Evolutionary conservation across 805 yeast genomes (phyloP), one percentile per base, ranked within the genome.

Genomic region (Candida krabiensis): DNA sequence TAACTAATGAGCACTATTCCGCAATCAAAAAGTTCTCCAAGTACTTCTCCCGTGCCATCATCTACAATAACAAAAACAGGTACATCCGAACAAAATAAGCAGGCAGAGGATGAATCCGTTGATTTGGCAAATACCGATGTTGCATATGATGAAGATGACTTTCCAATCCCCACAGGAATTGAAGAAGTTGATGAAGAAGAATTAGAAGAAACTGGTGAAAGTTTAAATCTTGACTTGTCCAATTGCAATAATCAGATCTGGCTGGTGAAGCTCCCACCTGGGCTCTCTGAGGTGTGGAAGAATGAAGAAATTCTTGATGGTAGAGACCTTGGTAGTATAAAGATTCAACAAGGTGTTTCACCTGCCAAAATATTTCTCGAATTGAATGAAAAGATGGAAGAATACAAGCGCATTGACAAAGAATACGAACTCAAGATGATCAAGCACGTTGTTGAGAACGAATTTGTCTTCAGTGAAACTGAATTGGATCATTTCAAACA

Each of bases 251-350:
- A 84, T 53, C 88, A 88, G 50, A 82, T 93, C 28, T 93, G 98
- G 99, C 69, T 93, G 16, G 96, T 93, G 17, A 78, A 93, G 51
- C 67, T 93, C 55, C 98, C 99, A 2, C 80, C 86, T 55, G 88
- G 88, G 55, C 67, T 93, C 44, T 84, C 95, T 21, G 86, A 83
- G 28, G 71, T 77, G 47, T 88, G 97, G 96, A 73, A 80, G 37
- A 73, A 83, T 45, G 72, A 76, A 37, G 77, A 71, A 17, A 66
- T 67, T 30, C 63, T 83, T 34, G 73, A 77, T 37, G 96, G 96
- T 5, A 80, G 83, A 53, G 82, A 81, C 43, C 64, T 93, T 46
- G 95, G 96, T 5, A 80, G 79, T 50, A 86, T 93, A 25, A 78
- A 85, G 55, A 85, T 89, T 43, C 77, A 79, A 51, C 79, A 79